Base-by-base conservation (phyloP, 129 eudicot genomes). In the Escallonia herrerae region DNA sequence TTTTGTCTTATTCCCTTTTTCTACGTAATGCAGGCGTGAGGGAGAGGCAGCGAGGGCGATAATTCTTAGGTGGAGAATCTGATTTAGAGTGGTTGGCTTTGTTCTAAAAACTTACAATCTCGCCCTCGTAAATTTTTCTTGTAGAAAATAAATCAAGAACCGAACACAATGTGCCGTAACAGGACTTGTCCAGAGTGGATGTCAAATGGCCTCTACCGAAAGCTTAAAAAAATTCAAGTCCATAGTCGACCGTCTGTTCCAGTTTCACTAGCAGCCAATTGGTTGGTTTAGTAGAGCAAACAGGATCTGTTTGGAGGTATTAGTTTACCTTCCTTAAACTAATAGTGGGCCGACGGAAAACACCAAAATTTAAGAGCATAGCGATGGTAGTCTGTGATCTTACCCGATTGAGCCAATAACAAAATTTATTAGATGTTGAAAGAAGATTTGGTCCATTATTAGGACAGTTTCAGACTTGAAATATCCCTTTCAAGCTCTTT, bases 311-410 rank as follows among this genome's bases (percentile, higher is more conserved):
- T 60, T 60, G 64, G 64, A 60, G 42, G 50, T 12, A 60, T 60
- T 42, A 60, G 33, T 60, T 60, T 60, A 41, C 64, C 49, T 60
- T 42, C 15, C 49, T 40, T 60, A 60, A 12, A 60, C 40, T 56
- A 56, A 48, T 8, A 22, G 1, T 22, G 33, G 33, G 33, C 33
- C 3, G 11, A 6, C 12, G 9, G 54, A 49, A 49, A 49, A 3
- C 7, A 53, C 58, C 0, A 11, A 3, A 13, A 53, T 4, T 12
- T 53, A 11, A 53, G 4, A 22, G 33, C 33, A 0, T 62, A 62
- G 33, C 15, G 13, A 53, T 53, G 14, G 42, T 41, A 40, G 15
- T 61, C n/a, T 33, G 13, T 10, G 49, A 7, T 42, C 52, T 61
- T 3, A 43, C 4, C 51, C 43, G 13, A 4, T 12, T 53, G 0